Percentiles rank a stretch among this genome's conserved stretches.
phyloP scores from a whole-genome alignment of 2,329 filamentous ascomycete genomes.

The Thielaviopsis musarum region DNA sequence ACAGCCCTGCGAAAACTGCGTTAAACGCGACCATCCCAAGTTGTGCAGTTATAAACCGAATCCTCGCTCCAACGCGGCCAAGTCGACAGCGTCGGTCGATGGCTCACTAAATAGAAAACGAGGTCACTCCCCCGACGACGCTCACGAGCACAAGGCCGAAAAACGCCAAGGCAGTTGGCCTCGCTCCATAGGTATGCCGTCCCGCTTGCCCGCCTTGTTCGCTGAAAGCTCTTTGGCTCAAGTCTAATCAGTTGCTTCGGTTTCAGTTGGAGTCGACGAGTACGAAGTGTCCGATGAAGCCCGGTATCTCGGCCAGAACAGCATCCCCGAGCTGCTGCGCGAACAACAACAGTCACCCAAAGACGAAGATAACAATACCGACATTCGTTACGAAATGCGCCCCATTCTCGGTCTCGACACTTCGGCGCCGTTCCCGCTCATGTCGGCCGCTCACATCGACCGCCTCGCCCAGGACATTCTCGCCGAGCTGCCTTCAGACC shows the following conservation, averaged over 20 bases:
- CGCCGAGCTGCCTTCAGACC: constrained; percentile 43
- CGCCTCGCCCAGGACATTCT: constrained; percentile 43
- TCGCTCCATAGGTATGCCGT: constrained; percentile 22
- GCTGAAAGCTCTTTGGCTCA: constrained; percentile 13
- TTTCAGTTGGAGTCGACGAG: constrained; percentile 26
- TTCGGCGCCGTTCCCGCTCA: constrained; percentile 48
- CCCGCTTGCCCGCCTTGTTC: not conserved
- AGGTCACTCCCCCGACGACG: constrained; percentile 26
- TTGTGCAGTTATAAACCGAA: constrained; percentile 53
- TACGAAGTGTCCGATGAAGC: constrained; percentile 36
- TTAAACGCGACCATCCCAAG: constrained; percentile 47
- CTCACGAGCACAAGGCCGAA: constrained; percentile 19
- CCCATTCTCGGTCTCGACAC: constrained; percentile 50
- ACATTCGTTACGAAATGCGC: constrained; percentile 47
- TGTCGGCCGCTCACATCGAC: constrained; percentile 46
- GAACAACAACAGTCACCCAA: constrained; percentile 38
- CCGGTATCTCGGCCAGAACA: constrained; percentile 49
- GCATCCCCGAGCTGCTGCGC: constrained; percentile 46
- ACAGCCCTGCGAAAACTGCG: constrained; percentile 50
- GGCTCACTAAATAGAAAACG: constrained; percentile 21
- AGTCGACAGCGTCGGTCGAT: constrained; percentile 10
- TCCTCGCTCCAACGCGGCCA: constrained; percentile 17
- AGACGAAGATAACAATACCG: constrained; percentile 34
- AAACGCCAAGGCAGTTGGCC: constrained; percentile 26
- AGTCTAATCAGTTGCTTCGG: constrained; percentile 1